Base-by-base conservation (phyloP, 495 filamentous ascomycete genomes). In the Cairneyella variabilis region DNA sequence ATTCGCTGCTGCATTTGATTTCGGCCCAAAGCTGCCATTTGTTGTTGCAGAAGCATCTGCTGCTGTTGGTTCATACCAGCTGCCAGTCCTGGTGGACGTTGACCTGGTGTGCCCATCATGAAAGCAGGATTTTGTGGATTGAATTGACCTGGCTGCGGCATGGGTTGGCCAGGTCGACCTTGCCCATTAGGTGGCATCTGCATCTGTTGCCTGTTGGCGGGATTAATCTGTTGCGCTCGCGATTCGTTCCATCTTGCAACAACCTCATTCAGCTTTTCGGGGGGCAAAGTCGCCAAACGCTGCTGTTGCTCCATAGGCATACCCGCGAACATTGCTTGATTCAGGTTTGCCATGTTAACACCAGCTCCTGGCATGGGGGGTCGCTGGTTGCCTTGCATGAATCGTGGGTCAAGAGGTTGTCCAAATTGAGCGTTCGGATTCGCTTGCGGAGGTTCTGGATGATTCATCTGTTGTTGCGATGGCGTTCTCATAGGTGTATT, bases 401-500 rank as follows among this genome's bases (percentile, higher is more conserved):
- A 73, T n/a, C 70, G 71, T 12, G 69, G 70, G 42, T 76, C 71
- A 11, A 72, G 44, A 18, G 65, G 52, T 45, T 68, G 64, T 30
- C 64, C 65, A 48, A 70, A 68, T 22, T 67, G 71, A 0, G 61
- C 60, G 32, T 59, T 69, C 26, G 71, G 72, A 32, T 61, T 63
- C 42, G 68, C 62, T 36, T 66, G 69, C 16, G 63, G 22, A 6
- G 22, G 23, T 47, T 58, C 66, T 51, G 49, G 60, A 52, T 56
- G 66, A 58, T 36, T 64, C 68, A 74, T 72, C 34, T 70, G 65
- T 34, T 70, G 64, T 34, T 70, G 64, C 16, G 74, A 69, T 11
- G 73, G 68, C 20, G 71, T 70, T 20, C 67, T 66, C 25, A 64
- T 34, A 12, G 76, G 76, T 1, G 74, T 66, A 40, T 74, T 79